Evolutionary conservation across 2,329 filamentous ascomycete genomes (phyloP), one percentile per base, ranked within the genome.

Genomic region (Trichoderma sp.): DNA sequence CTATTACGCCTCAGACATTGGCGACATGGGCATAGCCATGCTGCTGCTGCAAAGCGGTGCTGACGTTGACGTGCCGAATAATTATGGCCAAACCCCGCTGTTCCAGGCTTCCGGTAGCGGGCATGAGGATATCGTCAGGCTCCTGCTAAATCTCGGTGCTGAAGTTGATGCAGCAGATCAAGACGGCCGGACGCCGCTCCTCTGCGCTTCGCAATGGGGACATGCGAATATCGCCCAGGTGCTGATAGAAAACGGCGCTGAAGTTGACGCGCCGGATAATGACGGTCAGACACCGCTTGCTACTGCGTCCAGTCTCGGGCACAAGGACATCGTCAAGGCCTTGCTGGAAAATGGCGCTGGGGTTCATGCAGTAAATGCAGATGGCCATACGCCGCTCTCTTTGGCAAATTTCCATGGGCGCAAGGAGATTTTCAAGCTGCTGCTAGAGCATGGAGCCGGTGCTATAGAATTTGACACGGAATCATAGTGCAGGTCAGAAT

Each of bases 1-100:
- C 8, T 10, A 4, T 21, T n/a, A 21, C 8, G 37, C 26, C 11
- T n/a, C 32, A 13, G 3, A 2, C 1, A 5, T 8, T 1, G 49
- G 21, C 0, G 0, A 56, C 32, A 10, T 30, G 8, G 32, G 11
- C 4, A 54, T 68, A 5, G 13, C 54, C n/a, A 51, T 34, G 59
- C n/a, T 65, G 8, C 37, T 68, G 46, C 56, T 61, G n/a, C 28
- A 68, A 11, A 14, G n/a, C 11, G 65, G 65, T 13, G 65, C 65
- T 16, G 39, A 60, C 11, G 28, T 30, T 30, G 6, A 30, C 6
- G 28, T 30, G 28, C 28, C 28, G 28, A 30, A 30, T 30, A 5
- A 30, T 5, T 30, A 30, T 13, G 32, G 32, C 11, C 4, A 5
- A 34, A 34, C 32, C 1, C 4, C 32, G 11, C 32, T 34, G 1